A percentile compares a stretch with the other conserved stretches of the same genome.
phyloP scores from a whole-genome alignment of 2,329 filamentous ascomycete genomes.

The Huntiella decipiens region DNA sequence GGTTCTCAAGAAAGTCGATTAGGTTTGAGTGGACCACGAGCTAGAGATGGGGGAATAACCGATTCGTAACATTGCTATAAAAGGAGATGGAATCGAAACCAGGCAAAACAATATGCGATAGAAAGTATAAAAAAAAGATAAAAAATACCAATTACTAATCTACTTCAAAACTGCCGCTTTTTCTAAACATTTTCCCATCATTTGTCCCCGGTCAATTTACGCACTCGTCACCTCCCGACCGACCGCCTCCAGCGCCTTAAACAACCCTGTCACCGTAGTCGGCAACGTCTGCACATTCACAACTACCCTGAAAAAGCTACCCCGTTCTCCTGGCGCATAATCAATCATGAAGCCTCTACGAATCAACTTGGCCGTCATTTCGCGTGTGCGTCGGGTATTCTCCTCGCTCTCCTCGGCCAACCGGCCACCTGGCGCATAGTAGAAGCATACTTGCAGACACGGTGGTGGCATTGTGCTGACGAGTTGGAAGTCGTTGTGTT shows the following conservation, averaged over 20 bases:
- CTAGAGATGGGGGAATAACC: no score
- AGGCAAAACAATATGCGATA: background rate
- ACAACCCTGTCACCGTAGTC: conserved; percentile 32
- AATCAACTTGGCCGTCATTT: conserved; percentile 29
- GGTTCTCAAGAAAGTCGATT: no score
- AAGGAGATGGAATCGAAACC: no score
- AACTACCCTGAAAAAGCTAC: conserved; percentile 40
- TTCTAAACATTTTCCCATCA: no score
- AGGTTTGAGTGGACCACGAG: no score
- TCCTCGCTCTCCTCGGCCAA: conserved; percentile 19
- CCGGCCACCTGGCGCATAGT: conserved; percentile 40
- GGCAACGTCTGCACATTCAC: conserved; percentile 36
- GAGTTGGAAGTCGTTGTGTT: conserved; percentile 43
- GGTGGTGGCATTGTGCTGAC: conserved; percentile 61
- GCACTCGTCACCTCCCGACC: conserved; percentile 16
- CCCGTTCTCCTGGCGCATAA: conserved; percentile 36
- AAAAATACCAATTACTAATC: background rate
- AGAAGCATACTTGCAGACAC: conserved; percentile 91
- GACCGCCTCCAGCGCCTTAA: conserved; percentile 32
- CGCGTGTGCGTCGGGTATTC: conserved; percentile 31
- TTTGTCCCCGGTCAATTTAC: no score
- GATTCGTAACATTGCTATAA: no score
- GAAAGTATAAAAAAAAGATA: background rate
- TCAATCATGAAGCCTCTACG: conserved; percentile 39
- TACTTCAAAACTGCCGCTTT: background rate